A percentile compares a stretch with the other conserved stretches of the same genome.
These are phyloP conservation scores for Penicillium sp. DNA, from an alignment of 2,329 filamentous ascomycete species.

Conservation along the genomic window DNA sequence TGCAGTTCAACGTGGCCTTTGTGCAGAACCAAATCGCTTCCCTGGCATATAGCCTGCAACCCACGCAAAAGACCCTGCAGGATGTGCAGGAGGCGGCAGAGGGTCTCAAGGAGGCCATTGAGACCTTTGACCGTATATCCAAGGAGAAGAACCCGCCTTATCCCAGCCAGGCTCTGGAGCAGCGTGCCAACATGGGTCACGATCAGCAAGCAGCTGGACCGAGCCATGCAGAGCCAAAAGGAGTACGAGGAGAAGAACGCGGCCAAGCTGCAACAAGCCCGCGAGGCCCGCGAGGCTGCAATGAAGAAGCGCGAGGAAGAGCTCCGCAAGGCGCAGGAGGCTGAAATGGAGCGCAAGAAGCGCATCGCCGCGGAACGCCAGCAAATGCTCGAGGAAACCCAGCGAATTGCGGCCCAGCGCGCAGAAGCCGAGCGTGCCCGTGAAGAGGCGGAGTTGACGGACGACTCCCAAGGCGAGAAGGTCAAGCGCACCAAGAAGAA, in stretches of 20 bases:
- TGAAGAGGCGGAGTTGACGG: constrained; percentile 72
- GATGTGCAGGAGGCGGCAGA: constrained; percentile 75
- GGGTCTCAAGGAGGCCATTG: constrained; percentile 81
- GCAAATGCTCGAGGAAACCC: constrained; percentile 70
- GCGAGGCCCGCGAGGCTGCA: constrained; percentile 74
- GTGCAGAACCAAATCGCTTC: constrained; percentile 92
- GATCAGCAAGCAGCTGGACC: constrained; percentile 83
- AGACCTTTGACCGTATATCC: constrained; percentile 57
- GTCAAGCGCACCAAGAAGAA: constrained; percentile 65
- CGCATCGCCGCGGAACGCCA: constrained; percentile 83
- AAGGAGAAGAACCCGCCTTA: constrained; percentile 69
- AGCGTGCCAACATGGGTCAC: constrained; percentile 97
- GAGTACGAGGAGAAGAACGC: constrained; percentile 94
- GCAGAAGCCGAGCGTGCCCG: constrained; percentile 64
- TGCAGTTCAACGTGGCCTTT: constrained; percentile 97
- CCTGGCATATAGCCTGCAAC: constrained; percentile 66
- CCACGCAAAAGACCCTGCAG: constrained; percentile 68
- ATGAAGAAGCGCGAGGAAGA: constrained; percentile 71
- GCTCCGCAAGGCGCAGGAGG: constrained; percentile 61
- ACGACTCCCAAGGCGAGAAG: constrained; percentile 73
- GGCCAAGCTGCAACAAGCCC: constrained; percentile 74
- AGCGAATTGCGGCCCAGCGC: constrained; percentile 65
- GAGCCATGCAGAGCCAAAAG: constrained; percentile 74
- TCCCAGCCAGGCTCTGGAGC: constrained; percentile 82
- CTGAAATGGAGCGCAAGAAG: constrained; percentile 67